Evolutionary conservation across 2,329 filamentous ascomycete species (phyloP), one percentile per base, ranked within the genome.

Genomic region (Bipolaris gigantea): DNA sequence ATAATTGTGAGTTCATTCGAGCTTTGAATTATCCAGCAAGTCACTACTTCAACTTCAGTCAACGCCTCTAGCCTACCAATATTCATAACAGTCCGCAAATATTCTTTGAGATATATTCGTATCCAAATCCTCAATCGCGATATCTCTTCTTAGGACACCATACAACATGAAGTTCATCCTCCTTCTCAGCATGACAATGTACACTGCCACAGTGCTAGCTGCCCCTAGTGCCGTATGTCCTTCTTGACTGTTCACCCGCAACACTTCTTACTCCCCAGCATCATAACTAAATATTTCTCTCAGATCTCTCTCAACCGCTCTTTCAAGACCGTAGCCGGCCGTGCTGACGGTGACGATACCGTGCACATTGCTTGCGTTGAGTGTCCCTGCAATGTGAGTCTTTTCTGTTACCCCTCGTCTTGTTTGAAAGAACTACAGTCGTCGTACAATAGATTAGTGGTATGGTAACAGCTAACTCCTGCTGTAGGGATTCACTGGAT

Each of bases 301-400:
- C 21, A 50, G 52, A 34, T 54, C 15, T 54, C 52, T 0, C 52
- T 54, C 47, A 50, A 41, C 3, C 47, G 52, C 5, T 50, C 52
- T 7, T 54, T 54, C 47, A 54, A 50, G 35, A 41, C 52, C 6
- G 19, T 54, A 2, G 27, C 35, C 21, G 18, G 23, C 6, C 47
- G 47, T 23, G 45, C n/a, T 6, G 47, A 54, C 9, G 36, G 34
- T 6, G 40, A 45, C n/a, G 42, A 21, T 18, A 10, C 34, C 8
- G 18, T 40, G 13, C 51, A 50, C n/a, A 44, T 54, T 16, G 51
- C 40, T 19, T 54, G 51, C 10, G 10, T 54, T 7, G 46, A 54
- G 47, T 54, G 51, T 36, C 51, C 51, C 2, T 54, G 51, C 18
- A 5, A 10, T 45, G 47, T 54, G 44, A 36, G 52, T 41, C 15